These are phyloP conservation scores for Irineochytrium annulatum DNA, from an alignment of 192 early-diverging fungal genomes.

Conservation along the genomic window DNA sequence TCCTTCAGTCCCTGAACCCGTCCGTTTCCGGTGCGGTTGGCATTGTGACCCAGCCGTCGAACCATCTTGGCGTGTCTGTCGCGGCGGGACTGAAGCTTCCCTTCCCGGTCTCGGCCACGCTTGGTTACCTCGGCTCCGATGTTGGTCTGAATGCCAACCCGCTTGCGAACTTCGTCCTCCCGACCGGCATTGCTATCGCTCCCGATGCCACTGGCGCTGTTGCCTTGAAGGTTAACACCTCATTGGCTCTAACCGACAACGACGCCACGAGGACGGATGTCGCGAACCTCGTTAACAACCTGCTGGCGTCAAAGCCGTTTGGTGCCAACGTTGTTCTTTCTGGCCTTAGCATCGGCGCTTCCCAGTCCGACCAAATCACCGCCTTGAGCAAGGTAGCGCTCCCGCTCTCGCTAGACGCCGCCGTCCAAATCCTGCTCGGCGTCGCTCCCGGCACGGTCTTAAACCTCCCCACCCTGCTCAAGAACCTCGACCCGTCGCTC, in stretches of 20 bases:
- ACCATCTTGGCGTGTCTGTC: background rate
- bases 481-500: background rate
- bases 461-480: background rate
- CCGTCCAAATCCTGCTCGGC: background rate
- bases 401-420: background rate
- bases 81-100: conserved; percentile 12
- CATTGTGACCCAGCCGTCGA: background rate
- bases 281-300: conserved; percentile 15
- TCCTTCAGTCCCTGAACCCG: background rate
- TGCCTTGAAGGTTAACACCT: conserved; percentile 2
- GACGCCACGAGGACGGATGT: conserved; percentile 22
- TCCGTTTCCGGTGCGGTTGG: conserved; percentile 10
- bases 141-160: conserved; percentile 18
- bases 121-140: conserved; percentile 20
- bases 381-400: conserved; percentile 13
- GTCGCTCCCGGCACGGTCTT: background rate
- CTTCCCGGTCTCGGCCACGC: conserved; percentile 5
- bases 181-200: conserved; percentile 11
- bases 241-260: conserved; percentile 22
- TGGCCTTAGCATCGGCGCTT: conserved; percentile 13
- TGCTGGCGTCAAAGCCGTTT: conserved; percentile 11
- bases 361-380: conserved; percentile 15
- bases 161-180: conserved; percentile 5
- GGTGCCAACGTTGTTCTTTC: conserved; percentile 11
- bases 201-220: conserved; percentile 3